Evolutionary conservation across 2,329 filamentous ascomycete species (phyloP).

Genomic region (Teratosphaeria nubilosa): DNA sequence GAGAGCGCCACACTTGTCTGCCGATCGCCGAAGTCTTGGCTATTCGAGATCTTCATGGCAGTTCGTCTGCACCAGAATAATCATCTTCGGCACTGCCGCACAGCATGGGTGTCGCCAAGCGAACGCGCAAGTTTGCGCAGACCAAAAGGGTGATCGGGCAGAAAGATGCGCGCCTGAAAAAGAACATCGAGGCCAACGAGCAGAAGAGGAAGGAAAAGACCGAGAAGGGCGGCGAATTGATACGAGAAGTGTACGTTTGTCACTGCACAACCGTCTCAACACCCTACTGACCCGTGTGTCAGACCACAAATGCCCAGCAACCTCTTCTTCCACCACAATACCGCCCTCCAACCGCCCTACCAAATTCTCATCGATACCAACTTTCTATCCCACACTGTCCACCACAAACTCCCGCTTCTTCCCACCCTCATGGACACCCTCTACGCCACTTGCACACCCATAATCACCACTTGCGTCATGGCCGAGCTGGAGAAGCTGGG

Average conservation of each 20-base stretch:
- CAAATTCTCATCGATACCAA: slow-evolving; percentile 76
- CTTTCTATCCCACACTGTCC: slow-evolving; percentile 82
- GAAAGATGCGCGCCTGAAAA: slow-evolving; percentile 70
- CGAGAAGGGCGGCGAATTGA: slow-evolving; percentile 47
- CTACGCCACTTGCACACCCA: slow-evolving; percentile 80
- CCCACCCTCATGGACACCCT: slow-evolving; percentile 89
- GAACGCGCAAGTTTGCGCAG: slow-evolving; percentile 80
- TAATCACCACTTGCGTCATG: slow-evolving; percentile 76
- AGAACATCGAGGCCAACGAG: slow-evolving; percentile 62
- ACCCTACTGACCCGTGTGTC: slow-evolving; percentile 13
- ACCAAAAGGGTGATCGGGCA: slow-evolving; percentile 77
- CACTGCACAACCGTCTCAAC: not conserved
- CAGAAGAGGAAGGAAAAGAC: slow-evolving; percentile 45
- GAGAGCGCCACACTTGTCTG: not conserved
- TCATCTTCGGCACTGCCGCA: not conserved
- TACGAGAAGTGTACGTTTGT: slow-evolving; percentile 56
- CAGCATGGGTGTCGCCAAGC: slow-evolving; percentile 77
- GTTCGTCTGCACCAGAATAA: not conserved
- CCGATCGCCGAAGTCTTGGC: slow-evolving; percentile 2
- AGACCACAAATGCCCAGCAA: slow-evolving; percentile 33
- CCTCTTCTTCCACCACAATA: slow-evolving; percentile 86
- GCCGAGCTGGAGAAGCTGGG: slow-evolving; percentile 84
- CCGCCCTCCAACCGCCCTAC: slow-evolving; percentile 75
- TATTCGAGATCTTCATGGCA: not conserved
- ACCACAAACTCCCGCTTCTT: slow-evolving; percentile 78